These are phyloP conservation scores for Globisporangium cederbergense DNA, from an alignment of 352 stramenopile genomes.

Conservation along the genomic window DNA sequence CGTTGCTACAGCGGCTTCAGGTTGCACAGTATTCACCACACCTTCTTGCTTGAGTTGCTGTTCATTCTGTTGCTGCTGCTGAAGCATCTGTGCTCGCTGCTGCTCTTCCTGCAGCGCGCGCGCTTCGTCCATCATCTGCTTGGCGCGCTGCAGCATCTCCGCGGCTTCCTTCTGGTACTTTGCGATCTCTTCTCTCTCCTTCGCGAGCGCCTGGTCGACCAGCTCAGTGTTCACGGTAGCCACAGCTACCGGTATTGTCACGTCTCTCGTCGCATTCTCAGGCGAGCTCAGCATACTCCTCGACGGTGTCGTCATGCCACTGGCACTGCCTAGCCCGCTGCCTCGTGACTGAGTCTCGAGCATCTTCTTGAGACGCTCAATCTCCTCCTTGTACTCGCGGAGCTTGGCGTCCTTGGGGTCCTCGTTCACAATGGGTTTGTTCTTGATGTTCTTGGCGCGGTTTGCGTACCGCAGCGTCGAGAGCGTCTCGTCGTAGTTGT, in stretches of 20 bases:
- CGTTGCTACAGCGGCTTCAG: neutral
- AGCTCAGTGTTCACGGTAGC: neutral
- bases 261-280: constrained; percentile 3
- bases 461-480: constrained; percentile 96
- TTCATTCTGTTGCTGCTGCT: constrained; percentile 11
- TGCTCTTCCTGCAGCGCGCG: constrained; percentile 36
- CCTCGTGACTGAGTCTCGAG: constrained; percentile 55
- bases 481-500: constrained; percentile 95
- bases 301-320: constrained; percentile 34
- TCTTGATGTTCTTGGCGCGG: constrained; percentile 96
- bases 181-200: constrained; percentile 63
- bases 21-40: neutral
- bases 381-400: constrained; percentile 88
- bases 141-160: constrained; percentile 63
- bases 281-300: constrained; percentile 8
- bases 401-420: constrained; percentile 92
- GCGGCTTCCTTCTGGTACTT: constrained; percentile 61
- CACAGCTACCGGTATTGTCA: neutral
- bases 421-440: constrained; percentile 95
- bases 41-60: neutral
- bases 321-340: constrained; percentile 22
- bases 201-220: constrained; percentile 22
- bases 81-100: constrained; percentile 17
- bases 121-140: constrained; percentile 78
- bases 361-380: constrained; percentile 83